Percentiles rank a stretch among this genome's conserved stretches.
phyloP scores from a whole-genome alignment of 202 grass and related monocot species.

The Panicum virgatum region DNA sequence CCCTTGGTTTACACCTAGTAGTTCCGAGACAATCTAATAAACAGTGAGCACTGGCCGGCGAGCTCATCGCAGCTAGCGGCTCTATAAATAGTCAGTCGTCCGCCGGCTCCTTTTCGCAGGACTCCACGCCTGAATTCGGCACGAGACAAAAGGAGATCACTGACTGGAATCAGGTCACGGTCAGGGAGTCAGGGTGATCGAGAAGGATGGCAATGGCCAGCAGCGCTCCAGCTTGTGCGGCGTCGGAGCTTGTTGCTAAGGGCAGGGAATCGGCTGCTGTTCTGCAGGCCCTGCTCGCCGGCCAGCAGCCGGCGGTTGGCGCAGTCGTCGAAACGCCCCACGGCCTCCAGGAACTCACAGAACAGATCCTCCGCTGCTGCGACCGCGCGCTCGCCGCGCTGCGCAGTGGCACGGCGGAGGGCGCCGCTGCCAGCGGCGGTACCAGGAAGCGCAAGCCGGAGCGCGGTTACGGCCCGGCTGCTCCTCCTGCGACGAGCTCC shows the following conservation, averaged over 20 bases:
- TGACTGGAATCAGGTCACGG: background rate
- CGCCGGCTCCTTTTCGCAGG: background rate
- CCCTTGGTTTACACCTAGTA: background rate
- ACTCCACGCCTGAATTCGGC: background rate
- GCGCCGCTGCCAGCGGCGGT: background rate
- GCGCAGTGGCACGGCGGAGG: background rate
- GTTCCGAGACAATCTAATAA: background rate
- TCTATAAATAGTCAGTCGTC: background rate
- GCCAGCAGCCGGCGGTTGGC: background rate
- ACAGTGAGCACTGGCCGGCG: background rate
- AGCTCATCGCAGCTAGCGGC: background rate
- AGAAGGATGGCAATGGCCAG: background rate
- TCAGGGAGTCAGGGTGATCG: background rate
- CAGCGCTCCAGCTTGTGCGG: background rate
- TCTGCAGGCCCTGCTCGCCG: background rate
- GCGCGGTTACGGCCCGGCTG: background rate
- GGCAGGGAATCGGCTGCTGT: constrained; percentile 7
- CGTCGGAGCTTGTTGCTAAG: background rate
- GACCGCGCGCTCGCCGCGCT: constrained; percentile 11
- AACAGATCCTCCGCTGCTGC: constrained; percentile 40
- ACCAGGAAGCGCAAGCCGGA: constrained; percentile 28
- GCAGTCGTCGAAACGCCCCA: background rate
- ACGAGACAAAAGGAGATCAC: background rate
- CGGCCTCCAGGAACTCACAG: background rate
- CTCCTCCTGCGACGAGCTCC: background rate